phyloP scores from a whole-genome alignment of 2,329 filamentous ascomycete genomes.

The Exophiala alcalophila region DNA sequence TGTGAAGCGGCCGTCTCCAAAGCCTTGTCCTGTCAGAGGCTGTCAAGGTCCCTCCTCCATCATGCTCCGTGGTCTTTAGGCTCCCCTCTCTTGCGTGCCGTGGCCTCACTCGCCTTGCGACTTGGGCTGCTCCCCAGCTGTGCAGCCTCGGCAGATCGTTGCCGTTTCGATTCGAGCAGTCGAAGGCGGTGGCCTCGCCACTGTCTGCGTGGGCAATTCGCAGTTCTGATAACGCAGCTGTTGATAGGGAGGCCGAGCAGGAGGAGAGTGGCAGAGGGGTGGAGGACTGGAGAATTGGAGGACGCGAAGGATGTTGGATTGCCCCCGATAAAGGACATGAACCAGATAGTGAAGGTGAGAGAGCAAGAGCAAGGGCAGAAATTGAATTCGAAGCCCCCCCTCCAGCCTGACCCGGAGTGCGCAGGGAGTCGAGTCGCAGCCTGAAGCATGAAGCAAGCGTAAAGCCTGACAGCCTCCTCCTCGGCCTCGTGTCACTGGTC shows the following conservation, averaged over 20 bases:
- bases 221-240: too few relatives aligned
- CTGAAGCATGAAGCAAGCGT: constrained; percentile 7
- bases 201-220: too few relatives aligned
- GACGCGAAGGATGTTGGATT: too few relatives aligned
- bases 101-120: constrained; percentile 2
- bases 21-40: constrained; percentile 21
- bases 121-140: constrained; percentile 8
- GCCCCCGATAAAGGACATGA: too few relatives aligned
- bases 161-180: constrained; percentile 10
- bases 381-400: too few relatives aligned
- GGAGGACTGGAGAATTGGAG: too few relatives aligned
- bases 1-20: constrained; percentile 14
- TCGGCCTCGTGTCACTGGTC: background rate
- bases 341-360: too few relatives aligned
- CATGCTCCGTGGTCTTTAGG: constrained; percentile 7
- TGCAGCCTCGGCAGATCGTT: constrained; percentile 28
- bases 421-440: too few relatives aligned
- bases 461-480: constrained; percentile 9
- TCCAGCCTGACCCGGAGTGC: too few relatives aligned
- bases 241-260: too few relatives aligned
- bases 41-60: constrained; percentile 1
- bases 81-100: constrained; percentile 10
- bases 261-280: too few relatives aligned
- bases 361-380: too few relatives aligned
- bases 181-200: constrained; percentile 16